Percentiles rank a stretch among this genome's conserved stretches.
Conservation (phyloP, 108 stramenopile genomes). For the Skeletonema potamos region DNA sequence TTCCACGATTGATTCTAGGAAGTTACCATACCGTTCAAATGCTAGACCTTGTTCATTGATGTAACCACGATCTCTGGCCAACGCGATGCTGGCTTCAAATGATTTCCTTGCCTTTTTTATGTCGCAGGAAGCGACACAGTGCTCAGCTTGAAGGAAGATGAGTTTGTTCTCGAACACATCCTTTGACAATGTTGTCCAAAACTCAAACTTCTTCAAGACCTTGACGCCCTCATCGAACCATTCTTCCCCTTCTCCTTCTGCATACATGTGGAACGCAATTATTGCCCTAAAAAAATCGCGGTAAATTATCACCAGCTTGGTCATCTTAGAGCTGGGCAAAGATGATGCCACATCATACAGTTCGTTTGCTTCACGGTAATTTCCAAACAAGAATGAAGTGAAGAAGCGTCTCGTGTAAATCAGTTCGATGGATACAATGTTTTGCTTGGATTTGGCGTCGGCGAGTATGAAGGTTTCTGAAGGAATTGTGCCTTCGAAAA, state of each 20-base stretch:
- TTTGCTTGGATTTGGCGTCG: background rate
- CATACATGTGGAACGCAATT: constrained; percentile 7
- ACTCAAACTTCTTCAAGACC: background rate
- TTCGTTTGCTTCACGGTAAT: background rate
- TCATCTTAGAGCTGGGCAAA: background rate
- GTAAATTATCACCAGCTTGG: background rate
- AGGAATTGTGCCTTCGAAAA: constrained; percentile 1
- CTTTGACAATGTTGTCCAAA: background rate
- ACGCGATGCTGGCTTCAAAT: background rate
- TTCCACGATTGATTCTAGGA: background rate
- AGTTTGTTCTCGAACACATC: background rate
- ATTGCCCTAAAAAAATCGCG: background rate
- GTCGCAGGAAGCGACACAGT: background rate
- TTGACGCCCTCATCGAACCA: constrained; percentile 5
- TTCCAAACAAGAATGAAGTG: background rate
- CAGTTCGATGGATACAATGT: background rate
- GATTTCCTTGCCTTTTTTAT: background rate
- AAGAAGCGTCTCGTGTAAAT: background rate
- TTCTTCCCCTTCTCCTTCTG: constrained; percentile 3
- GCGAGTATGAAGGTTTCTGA: background rate
- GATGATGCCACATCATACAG: background rate
- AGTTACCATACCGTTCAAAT: constrained; percentile 3
- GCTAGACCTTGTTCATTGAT: constrained; percentile 9
- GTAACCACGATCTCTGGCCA: background rate
- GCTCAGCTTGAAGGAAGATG: constrained; percentile 7